Evolutionary conservation across 495 filamentous ascomycete species (phyloP), one percentile per base, ranked within the genome.

Genomic region (Umbilicaria muhlenbergii): DNA sequence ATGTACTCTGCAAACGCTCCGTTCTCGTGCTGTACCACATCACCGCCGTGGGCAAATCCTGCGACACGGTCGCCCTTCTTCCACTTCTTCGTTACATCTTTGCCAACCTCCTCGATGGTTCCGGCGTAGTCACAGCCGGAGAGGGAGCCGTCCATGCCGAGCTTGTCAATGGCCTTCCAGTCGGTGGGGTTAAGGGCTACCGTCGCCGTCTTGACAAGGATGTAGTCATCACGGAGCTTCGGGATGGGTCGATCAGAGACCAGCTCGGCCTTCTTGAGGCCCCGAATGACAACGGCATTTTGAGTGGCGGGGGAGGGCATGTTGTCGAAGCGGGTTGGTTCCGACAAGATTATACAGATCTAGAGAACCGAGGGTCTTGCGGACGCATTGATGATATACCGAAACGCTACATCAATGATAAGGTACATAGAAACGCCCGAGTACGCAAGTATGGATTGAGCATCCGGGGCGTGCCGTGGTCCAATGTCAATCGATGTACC

Each of bases 111-210:
- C 16, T 62, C 60, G 11, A 69, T 42, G 4, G 48, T 46, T 3
- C 66, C 67, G 11, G 62, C 52, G 37, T 63, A 68, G 43, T 70
- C 67, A 44, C 50, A 62, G 1, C 65, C 65, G 38, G 51, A 45
- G n/a, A 55, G 50, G 6, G 51, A 54, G 0, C 64, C 64, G 1
- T 43, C 38, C 7, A 34, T 38, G 0, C 59, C 34, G 34, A 55
- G 50, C 21, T 51, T 51, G 33, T 54, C 55, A 24, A 58, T 46
- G 45, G 63, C 59, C 42, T 70, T 70, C 43, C 51, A 56, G 44
- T 69, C 65, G 11, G 44, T 55, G 0, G 65, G 62, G 41, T 69
- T 71, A 16, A 71, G 46, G 1, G 64, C 60, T 5, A 68, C 64
- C 2, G 61, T 62, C 42, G 43, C 56, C 32, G 49, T 53, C 36